These are phyloP conservation scores for Odonthalia washingtoniensis DNA, from an alignment of 31 red algal genomes.

Conservation along the genomic window DNA sequence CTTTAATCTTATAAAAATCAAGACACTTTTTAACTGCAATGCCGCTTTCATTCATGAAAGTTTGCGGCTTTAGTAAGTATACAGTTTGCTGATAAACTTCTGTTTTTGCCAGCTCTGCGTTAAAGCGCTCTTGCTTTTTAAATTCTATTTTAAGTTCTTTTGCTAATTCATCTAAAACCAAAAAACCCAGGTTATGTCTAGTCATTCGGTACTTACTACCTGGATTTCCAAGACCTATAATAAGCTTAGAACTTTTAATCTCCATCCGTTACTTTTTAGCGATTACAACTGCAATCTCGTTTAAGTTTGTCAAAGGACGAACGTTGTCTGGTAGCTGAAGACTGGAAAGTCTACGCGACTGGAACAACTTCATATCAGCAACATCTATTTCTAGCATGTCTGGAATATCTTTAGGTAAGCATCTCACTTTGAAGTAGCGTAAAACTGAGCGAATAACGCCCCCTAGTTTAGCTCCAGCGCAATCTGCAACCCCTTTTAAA, in stretches of 20 bases:
- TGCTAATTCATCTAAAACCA: constrained; percentile 57
- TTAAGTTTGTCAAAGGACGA: background rate
- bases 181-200: constrained; percentile 94
- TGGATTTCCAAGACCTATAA: constrained; percentile 97
- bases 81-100: constrained; percentile 1
- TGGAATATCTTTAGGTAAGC: constrained; percentile 41
- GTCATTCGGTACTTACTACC: constrained; percentile 76
- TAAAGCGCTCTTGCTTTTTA: constrained; percentile 11
- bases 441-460: constrained; percentile 25
- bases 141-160: constrained; percentile 19
- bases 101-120: constrained; percentile 25
- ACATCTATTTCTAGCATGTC: constrained; percentile 19
- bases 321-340: constrained; percentile 30
- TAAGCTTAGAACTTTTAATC: constrained; percentile 38
- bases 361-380: constrained; percentile 2
- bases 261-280: constrained; percentile 13
- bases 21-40: constrained; percentile 46
- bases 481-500: constrained; percentile 19
- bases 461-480: constrained; percentile 21
- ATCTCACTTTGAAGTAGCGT: constrained; percentile 2
- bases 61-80: constrained; percentile 70
- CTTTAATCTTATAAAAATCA: constrained; percentile 27
- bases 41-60: constrained; percentile 89
- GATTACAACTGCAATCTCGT: constrained; percentile 7
- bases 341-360: background rate